Evolutionary conservation across 495 filamentous ascomycete genomes (phyloP).

Genomic region (Penicillium tannophilum): DNA sequence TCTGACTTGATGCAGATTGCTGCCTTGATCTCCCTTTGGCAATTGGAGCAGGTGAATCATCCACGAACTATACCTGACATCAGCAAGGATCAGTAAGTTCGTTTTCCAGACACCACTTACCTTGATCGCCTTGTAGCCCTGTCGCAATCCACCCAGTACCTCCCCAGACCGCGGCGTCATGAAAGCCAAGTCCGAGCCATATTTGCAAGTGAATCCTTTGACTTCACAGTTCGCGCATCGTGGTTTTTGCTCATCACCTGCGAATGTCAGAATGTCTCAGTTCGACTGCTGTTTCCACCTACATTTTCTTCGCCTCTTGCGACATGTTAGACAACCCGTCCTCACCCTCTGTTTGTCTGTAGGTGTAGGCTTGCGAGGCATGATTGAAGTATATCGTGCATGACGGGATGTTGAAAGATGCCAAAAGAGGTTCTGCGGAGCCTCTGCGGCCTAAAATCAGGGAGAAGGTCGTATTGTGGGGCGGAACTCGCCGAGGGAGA

Average conservation of each 20-base stretch:
- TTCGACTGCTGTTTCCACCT: neutral
- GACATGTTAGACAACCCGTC: conserved; percentile 32
- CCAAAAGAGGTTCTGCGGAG: conserved; percentile 24
- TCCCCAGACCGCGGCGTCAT: conserved; percentile 20
- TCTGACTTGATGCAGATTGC: neutral
- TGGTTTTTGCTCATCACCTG: conserved; percentile 34
- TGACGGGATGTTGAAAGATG: conserved; percentile 14
- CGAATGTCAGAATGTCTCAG: neutral
- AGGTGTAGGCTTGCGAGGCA: conserved; percentile 33
- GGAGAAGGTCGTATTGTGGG: neutral
- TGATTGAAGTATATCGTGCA: conserved; percentile 17
- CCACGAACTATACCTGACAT: conserved; percentile 23
- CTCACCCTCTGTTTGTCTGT: conserved; percentile 30
- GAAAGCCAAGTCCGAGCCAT: conserved; percentile 27
- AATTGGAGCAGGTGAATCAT: conserved; percentile 23
- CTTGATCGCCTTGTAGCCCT: conserved; percentile 25
- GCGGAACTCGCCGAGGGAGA: conserved; percentile 16
- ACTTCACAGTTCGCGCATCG: conserved; percentile 32
- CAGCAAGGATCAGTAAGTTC: neutral
- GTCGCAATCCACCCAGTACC: conserved; percentile 7
- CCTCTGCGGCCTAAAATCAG: conserved; percentile 16
- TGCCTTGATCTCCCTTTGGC: conserved; percentile 5
- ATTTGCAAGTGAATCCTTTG: conserved; percentile 31
- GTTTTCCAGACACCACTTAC: conserved; percentile 7
- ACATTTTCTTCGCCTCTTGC: conserved; percentile 33